A percentile compares a stretch with the other conserved stretches of the same genome.
Evolutionary conservation across 306 rosid genomes (phyloP).

Genomic region (Styphnolobium japonicum): DNA sequence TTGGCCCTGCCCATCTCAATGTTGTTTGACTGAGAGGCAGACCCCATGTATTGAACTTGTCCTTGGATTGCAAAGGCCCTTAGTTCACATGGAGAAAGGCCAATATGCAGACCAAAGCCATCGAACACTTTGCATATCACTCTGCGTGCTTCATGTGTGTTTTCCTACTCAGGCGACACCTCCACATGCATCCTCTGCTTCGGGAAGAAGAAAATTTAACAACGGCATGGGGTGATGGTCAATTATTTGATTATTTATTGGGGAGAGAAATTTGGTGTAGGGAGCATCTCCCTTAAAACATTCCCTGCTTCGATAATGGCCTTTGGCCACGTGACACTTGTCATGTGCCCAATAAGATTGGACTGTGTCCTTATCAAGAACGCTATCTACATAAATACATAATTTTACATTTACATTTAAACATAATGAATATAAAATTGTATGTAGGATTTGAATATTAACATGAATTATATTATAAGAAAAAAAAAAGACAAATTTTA

Average conservation of each 20-base stretch:
- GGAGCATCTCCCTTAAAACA: constrained; percentile 42
- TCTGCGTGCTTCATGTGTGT: constrained; percentile 23
- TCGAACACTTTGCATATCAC: constrained; percentile 35
- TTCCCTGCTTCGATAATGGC: constrained; percentile 20
- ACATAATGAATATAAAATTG: neutral
- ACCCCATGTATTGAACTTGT: constrained; percentile 31
- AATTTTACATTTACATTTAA: neutral
- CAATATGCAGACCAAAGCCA: constrained; percentile 40
- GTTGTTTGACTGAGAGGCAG: constrained; percentile 43
- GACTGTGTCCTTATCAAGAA: neutral
- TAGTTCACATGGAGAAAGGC: constrained; percentile 50
- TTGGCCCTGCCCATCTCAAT: constrained; percentile 27
- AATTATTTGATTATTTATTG: constrained; percentile 17
- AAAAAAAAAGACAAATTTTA: too few species aligned
- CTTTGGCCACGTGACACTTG: constrained; percentile 16
- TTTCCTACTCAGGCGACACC: constrained; percentile 46
- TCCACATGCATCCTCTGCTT: constrained; percentile 52
- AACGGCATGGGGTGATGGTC: constrained; percentile 15
- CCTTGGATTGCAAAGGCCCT: constrained; percentile 16
- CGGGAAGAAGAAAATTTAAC: constrained; percentile 26
- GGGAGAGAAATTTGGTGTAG: constrained; percentile 6
- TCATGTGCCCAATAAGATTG: constrained; percentile 23
- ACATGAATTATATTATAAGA: too few species aligned
- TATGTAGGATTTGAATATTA: too few species aligned
- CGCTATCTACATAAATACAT: neutral